Evolutionary conservation across 2,329 filamentous ascomycete genomes (phyloP), one percentile per base, ranked within the genome.

Genomic region (Alternaria gansuensis): DNA sequence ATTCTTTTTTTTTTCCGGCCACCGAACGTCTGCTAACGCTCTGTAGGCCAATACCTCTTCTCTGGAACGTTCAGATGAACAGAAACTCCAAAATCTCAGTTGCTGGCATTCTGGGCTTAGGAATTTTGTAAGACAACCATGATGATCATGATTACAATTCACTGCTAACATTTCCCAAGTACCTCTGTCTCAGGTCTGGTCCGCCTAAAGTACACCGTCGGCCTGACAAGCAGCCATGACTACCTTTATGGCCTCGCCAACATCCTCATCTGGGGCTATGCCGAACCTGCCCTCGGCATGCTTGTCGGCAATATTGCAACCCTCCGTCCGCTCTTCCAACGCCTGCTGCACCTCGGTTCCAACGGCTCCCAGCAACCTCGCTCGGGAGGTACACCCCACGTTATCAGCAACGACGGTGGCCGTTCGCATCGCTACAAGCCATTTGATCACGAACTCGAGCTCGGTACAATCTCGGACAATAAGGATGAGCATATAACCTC

Each of bases 261-360:
- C 46, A 67, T 78, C 23, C 64, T 77, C 28, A 72, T 77, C 40
- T 78, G 75, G 76, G 75, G 75, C 3, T 77, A 75, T 48, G 74
- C 74, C 6, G 75, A 77, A 36, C 74, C 73, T n/a, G 75, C 70
- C 4, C 69, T 76, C 5, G 75, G 75, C 5, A 68, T 77, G 59
- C 68, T 77, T 13, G 74, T 76, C 5, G 75, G 72, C 13, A 74
- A 70, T 50, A 64, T 77, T 7, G 68, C 70, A 4, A 77, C 75
- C 1, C 66, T 78, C 11, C 70, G 74, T 1, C 75, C 75, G 1
- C 64, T 77, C 8, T 74, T 78, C 54, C 70, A 70, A 21, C 64
- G 61, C 11, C 21, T 67, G 7, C 60, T 70, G 5, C 56, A 64
- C 21, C 66, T 70, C 10, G 66, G 64, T 23, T 45, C 40, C 2